A percentile compares a stretch with the other conserved stretches of the same genome.
Conservation (phyloP, 345 rosid genomes). For the Aegle marmelos region DNA sequence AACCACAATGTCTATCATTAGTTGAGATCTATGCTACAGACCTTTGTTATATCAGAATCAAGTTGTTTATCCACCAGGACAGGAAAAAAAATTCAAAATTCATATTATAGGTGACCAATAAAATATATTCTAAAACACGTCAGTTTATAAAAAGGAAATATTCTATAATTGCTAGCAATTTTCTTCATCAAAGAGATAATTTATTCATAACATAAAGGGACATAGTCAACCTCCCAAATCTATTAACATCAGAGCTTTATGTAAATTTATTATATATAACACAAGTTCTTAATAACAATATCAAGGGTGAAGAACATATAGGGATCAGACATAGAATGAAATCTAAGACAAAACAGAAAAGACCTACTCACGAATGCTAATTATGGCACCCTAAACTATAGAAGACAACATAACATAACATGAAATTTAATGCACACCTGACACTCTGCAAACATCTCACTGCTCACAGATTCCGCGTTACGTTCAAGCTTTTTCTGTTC, state of each 20-base stretch:
- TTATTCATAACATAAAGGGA: background rate
- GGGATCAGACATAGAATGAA: background rate
- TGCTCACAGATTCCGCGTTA: slow-evolving; percentile 88
- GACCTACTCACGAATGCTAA: no score
- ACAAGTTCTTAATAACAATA: background rate
- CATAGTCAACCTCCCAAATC: background rate
- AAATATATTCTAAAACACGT: background rate
- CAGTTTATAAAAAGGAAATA: background rate
- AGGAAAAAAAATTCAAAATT: no score
- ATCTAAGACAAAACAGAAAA: background rate
- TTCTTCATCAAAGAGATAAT: background rate
- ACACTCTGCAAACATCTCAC: slow-evolving; percentile 94
- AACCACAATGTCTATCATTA: background rate
- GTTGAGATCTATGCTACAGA: background rate
- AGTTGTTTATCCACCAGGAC: background rate
- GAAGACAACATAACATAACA: slow-evolving; percentile 9
- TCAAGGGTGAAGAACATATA: background rate
- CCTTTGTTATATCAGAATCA: background rate
- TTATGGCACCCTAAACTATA: background rate
- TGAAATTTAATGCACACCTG: slow-evolving; percentile 50
- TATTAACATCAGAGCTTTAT: background rate
- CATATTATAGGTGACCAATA: background rate
- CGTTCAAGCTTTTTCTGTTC: slow-evolving; percentile 91
- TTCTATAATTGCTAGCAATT: background rate
- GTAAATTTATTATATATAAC: background rate